phyloP scores from a whole-genome alignment of 306 rosid species.

The Cucumis hystrix region DNA sequence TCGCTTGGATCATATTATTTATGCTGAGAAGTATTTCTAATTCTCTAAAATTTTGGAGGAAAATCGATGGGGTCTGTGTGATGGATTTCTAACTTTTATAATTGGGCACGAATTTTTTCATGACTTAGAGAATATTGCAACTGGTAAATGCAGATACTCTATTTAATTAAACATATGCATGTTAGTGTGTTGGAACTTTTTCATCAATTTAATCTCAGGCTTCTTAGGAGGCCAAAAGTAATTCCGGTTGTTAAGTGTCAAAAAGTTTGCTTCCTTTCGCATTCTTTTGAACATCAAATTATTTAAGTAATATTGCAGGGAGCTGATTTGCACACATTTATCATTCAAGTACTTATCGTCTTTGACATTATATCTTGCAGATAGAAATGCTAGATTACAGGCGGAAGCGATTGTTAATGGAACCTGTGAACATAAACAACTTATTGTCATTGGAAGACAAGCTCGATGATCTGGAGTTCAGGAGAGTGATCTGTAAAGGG shows the following conservation, averaged over 20 bases:
- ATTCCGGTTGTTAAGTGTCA: not conserved
- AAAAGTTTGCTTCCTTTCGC: not conserved
- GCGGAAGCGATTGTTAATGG: conserved; percentile 60
- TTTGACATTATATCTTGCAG: conserved; percentile 21
- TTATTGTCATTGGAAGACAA: conserved; percentile 30
- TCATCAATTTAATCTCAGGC: not conserved
- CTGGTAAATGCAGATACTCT: not conserved
- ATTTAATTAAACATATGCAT: not conserved
- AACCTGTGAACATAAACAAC: conserved; percentile 41
- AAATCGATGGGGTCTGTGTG: not conserved
- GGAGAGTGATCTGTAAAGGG: conserved; percentile 61
- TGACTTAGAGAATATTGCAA: not conserved
- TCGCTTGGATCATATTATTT: too few species aligned
- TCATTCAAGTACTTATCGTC: not conserved
- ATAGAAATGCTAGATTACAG: conserved; percentile 59
- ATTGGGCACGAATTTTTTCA: not conserved
- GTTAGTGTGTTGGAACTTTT: not conserved
- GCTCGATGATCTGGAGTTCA: conserved; percentile 59
- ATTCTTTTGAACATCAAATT: not conserved
- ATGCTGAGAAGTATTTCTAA: not conserved
- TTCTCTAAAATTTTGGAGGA: not conserved
- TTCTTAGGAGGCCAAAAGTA: not conserved
- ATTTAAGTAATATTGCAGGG: not conserved
- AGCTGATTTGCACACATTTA: not conserved
- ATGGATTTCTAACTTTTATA: not conserved